Evolutionary conservation across 2,329 filamentous ascomycete genomes (phyloP).

Genomic region (Aspergillus neotritici): DNA sequence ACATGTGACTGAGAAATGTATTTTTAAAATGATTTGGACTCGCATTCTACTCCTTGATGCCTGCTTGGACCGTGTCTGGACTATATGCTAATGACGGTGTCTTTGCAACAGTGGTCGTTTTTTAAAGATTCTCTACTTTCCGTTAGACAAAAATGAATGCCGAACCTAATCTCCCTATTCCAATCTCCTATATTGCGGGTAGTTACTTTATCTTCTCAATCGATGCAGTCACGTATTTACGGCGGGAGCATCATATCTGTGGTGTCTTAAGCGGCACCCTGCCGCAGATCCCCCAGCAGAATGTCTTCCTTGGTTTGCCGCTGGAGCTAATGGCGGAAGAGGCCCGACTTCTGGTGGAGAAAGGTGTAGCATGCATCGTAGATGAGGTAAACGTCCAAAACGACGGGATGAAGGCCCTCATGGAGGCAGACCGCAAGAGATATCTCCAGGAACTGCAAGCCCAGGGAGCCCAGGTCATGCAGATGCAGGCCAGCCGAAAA

Average conservation of each 20-base stretch:
- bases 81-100: slow-evolving; percentile 20
- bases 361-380: slow-evolving; percentile 69
- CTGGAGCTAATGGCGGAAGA: slow-evolving; percentile 89
- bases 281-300: slow-evolving; percentile 89
- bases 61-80: slow-evolving; percentile 3
- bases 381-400: slow-evolving; percentile 72
- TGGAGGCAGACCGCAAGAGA: slow-evolving; percentile 52
- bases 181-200: slow-evolving; percentile 73
- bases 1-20: slow-evolving; percentile 43
- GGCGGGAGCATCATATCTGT: slow-evolving; percentile 75
- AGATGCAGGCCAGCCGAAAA: slow-evolving; percentile 42
- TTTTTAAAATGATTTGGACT: slow-evolving; percentile 28
- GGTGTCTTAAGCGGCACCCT: slow-evolving; percentile 81
- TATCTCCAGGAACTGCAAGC: slow-evolving; percentile 56
- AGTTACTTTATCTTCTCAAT: slow-evolving; percentile 88
- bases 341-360: slow-evolving; percentile 71
- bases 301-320: slow-evolving; percentile 83
- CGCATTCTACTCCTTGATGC: slow-evolving; percentile 9
- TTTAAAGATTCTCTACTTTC: slow-evolving; percentile 1
- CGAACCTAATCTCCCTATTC: slow-evolving; percentile 53
- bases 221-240: slow-evolving; percentile 69
- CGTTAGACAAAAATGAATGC: slow-evolving; percentile 26
- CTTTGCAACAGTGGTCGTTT: slow-evolving; percentile 11
- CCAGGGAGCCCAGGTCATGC: slow-evolving; percentile 50
- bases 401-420: slow-evolving; percentile 54